phyloP scores from a whole-genome alignment of 495 filamentous ascomycete genomes.

The Talaromyces stipitatus region DNA sequence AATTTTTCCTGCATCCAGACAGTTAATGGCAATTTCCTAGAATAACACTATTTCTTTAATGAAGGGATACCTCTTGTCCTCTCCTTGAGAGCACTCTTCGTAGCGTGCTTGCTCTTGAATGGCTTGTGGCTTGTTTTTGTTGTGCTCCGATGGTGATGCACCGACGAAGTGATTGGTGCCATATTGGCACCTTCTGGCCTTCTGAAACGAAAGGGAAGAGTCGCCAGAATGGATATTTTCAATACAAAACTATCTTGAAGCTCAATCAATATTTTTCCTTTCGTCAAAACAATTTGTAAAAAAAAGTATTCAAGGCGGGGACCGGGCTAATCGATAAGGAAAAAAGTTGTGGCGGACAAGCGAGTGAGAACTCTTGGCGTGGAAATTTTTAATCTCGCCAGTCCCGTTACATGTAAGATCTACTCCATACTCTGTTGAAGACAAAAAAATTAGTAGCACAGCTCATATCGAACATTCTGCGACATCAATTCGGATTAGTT shows the following conservation, averaged over 20 bases:
- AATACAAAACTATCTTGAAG: background rate
- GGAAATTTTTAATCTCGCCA: slow-evolving; percentile 11
- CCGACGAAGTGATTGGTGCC: slow-evolving; percentile 35
- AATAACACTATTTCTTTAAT: background rate
- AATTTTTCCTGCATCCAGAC: slow-evolving; percentile 46
- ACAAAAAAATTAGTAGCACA: no score
- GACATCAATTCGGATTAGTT: background rate
- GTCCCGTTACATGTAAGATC: no score
- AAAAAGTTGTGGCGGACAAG: slow-evolving; percentile 32
- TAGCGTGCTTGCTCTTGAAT: slow-evolving; percentile 86
- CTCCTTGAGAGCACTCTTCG: slow-evolving; percentile 77
- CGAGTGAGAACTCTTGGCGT: slow-evolving; percentile 27
- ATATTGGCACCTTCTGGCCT: slow-evolving; percentile 57
- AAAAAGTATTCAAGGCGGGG: slow-evolving; percentile 4
- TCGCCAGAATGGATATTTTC: slow-evolving; percentile 28
- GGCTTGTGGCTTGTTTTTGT: slow-evolving; percentile 79
- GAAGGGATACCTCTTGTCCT: slow-evolving; percentile 61
- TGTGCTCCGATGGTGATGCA: slow-evolving; percentile 85
- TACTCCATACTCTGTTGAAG: background rate
- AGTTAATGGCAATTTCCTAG: slow-evolving; percentile 6
- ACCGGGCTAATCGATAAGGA: slow-evolving; percentile 23
- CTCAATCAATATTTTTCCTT: background rate
- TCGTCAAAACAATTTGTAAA: background rate
- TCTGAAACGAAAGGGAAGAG: slow-evolving; percentile 84
- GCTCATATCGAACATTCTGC: no score